phyloP scores from a whole-genome alignment of 768 basidiomycete genomes.

The Leccinum obscurum region DNA sequence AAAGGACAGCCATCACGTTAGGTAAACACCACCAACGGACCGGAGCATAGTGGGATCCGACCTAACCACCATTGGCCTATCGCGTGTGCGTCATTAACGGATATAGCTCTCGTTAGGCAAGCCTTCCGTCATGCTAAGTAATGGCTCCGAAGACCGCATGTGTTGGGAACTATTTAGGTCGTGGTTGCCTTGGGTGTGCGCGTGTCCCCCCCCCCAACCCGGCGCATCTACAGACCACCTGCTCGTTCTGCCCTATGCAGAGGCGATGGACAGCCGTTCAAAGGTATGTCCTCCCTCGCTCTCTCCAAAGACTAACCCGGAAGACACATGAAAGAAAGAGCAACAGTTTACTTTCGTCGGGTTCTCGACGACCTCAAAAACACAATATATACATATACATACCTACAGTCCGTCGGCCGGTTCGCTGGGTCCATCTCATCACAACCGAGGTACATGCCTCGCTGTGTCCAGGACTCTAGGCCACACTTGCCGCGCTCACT shows the following conservation, averaged over 20 bases:
- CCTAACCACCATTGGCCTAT: not conserved
- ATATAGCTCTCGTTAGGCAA: not conserved
- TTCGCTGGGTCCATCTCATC: not conserved
- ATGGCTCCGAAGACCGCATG: not conserved
- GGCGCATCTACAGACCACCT: too few relatives aligned
- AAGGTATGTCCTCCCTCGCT: not conserved
- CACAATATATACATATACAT: not conserved
- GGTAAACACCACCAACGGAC: not conserved
- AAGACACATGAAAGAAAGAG: not conserved
- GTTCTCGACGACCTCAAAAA: not conserved
- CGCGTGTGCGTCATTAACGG: not conserved
- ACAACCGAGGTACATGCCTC: not conserved
- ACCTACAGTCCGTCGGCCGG: not conserved
- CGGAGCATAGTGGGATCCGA: not conserved
- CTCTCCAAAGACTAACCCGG: not conserved
- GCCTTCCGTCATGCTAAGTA: not conserved
- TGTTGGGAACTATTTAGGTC: not conserved
- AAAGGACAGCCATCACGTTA: not conserved
- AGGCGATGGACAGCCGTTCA: not conserved
- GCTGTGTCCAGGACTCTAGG: not conserved
- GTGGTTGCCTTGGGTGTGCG: not conserved
- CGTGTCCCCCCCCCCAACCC: not conserved
- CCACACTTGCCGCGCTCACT: conserved; percentile 20
- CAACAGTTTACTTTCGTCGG: not conserved
- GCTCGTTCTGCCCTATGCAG: too few relatives aligned